These are phyloP conservation scores for Annulohypoxylon nitens DNA, from an alignment of 495 filamentous ascomycete species.

Conservation along the genomic window DNA sequence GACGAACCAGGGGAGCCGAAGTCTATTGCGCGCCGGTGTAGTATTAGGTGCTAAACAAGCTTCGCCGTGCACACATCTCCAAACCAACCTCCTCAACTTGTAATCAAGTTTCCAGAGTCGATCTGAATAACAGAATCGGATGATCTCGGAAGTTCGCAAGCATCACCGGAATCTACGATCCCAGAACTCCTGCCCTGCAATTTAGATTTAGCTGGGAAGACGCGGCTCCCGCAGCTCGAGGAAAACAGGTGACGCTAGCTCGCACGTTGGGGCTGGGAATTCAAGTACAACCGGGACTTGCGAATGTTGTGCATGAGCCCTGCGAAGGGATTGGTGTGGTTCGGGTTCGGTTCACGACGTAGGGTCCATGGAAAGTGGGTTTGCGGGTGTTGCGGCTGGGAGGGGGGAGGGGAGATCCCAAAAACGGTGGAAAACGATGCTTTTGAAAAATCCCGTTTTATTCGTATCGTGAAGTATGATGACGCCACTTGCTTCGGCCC, in stretches of 20 bases:
- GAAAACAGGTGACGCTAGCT: conserved; percentile 20
- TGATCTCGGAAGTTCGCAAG: not conserved
- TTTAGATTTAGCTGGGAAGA: conserved; percentile 1
- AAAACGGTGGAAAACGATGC: conserved; percentile 18
- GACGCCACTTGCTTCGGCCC: conserved; percentile 23
- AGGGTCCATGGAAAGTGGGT: conserved; percentile 21
- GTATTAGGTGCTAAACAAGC: conserved; percentile 4
- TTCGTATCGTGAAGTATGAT: conserved; percentile 35
- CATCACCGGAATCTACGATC: conserved; percentile 4
- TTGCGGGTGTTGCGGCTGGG: not conserved
- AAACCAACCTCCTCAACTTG: not conserved
- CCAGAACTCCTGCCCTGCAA: not conserved
- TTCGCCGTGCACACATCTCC: conserved; percentile 1
- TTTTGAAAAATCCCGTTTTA: conserved; percentile 24
- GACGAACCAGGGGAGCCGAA: not conserved
- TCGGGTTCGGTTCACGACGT: not conserved
- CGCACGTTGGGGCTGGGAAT: conserved; percentile 24
- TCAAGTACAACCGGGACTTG: not conserved
- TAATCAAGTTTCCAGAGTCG: not conserved
- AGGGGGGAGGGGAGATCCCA: not conserved
- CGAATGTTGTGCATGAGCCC: conserved; percentile 36
- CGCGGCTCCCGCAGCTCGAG: conserved; percentile 14
- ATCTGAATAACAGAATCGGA: not conserved
- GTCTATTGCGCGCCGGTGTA: conserved; percentile 8
- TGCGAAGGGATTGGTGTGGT: conserved; percentile 3